Conservation (phyloP, 2,329 filamentous ascomycete species). For the Diaporthe sp. region DNA sequence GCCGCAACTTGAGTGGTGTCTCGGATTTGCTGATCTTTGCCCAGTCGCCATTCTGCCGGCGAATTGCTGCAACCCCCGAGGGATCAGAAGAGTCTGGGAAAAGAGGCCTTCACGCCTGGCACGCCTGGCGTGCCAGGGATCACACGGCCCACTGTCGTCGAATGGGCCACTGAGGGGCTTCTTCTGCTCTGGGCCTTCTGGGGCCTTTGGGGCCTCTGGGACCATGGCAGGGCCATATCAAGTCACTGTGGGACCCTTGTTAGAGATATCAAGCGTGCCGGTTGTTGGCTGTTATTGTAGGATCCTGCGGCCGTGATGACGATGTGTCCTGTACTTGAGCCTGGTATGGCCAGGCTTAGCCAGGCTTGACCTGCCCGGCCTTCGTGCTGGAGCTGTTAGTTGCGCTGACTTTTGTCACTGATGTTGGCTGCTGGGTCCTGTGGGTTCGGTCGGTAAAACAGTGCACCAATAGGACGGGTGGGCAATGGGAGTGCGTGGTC, state of each 20-base stretch:
- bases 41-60: slow-evolving; percentile 20
- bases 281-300: slow-evolving; percentile 4
- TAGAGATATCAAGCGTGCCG: slow-evolving; percentile 24
- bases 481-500: slow-evolving; percentile 9
- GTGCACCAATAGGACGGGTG: not conserved
- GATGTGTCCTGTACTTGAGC: slow-evolving; percentile 2
- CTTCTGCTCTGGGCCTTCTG: not conserved
- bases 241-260: slow-evolving; percentile 32
- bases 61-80: slow-evolving; percentile 2
- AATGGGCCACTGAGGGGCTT: slow-evolving; percentile 14
- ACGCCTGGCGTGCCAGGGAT: not conserved
- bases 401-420: slow-evolving; percentile 22
- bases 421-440: slow-evolving; percentile 7
- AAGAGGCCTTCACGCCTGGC: slow-evolving; percentile 6
- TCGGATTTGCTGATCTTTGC: slow-evolving; percentile 35
- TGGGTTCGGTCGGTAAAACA: not conserved
- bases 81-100: slow-evolving; percentile 27
- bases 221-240: slow-evolving; percentile 29
- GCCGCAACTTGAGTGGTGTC: slow-evolving; percentile 30
- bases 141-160: slow-evolving; percentile 7
- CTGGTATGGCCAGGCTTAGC: not conserved
- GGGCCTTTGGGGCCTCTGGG: not conserved
- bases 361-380: slow-evolving; percentile 20
- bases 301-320: slow-evolving; percentile 31
- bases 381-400: not conserved